Evolutionary conservation across 768 basidiomycete genomes (phyloP), one percentile per base, ranked within the genome.

Genomic region (Suillus cothurnatus): DNA sequence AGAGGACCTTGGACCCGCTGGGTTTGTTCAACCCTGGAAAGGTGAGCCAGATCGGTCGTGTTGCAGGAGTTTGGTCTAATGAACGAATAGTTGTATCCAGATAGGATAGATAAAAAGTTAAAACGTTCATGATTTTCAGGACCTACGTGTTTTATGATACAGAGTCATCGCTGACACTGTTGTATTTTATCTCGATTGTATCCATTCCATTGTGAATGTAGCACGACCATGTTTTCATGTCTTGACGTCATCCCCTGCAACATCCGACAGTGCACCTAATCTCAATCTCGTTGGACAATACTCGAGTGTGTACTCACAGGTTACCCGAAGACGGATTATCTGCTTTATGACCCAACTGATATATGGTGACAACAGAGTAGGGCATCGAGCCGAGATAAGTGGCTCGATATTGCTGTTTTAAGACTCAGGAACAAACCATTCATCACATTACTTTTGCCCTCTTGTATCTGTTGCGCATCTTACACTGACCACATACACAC

Each of bases 11-110:
- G 14, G 94, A 95, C 72, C 94, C 94, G 0, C 74, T 88, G 31
- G 85, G 86, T 38, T 74, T 96, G 50, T 87, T 95, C 68, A 95
- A 95, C 73, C 94, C 94, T 7, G 93, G 91, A 63, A 95, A 95
- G 85, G 90, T 88, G 31, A n/a, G 76, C 61, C 36, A 32, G 28
- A 28, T 38, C 31, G 19, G 21, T n/a, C 32, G 17, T 21, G 3
- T 45, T 23, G 17, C 31, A 47, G 6, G 32, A 32, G 32, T 47
- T 32, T 28, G 32, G 12, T 43, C 28, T 43, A 6, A 61, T 23
- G 41, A 39, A 38, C n/a, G 21, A n/a, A 39, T 15, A 64, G 63
- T 34, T 64, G 45, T 64, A 64, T 32, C 63, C 63, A 32, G 63
- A 64, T 26, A 64, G 21, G 61, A 64, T 34, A 43, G 53, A 61